Evolutionary conservation across 2,329 filamentous ascomycete genomes (phyloP).

Genomic region (Rhynchosporium secalis): DNA sequence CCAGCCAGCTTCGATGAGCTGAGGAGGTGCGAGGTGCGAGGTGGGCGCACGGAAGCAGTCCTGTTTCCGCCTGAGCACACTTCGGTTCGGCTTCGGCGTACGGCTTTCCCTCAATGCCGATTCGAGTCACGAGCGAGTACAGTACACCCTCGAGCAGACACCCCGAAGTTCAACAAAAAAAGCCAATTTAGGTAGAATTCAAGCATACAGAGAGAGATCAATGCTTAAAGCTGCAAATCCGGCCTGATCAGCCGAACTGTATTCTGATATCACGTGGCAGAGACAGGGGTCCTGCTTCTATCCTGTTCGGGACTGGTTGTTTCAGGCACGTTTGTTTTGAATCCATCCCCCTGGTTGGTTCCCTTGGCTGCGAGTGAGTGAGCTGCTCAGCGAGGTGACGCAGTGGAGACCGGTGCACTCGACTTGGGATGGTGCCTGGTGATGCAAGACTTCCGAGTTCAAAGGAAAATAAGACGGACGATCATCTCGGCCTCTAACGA

Average conservation of each 20-base stretch:
- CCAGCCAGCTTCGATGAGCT: background rate
- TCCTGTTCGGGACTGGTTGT: background rate
- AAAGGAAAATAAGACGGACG: background rate
- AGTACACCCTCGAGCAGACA: conserved; percentile 1
- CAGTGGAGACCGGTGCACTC: background rate
- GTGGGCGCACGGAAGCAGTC: conserved; percentile 4
- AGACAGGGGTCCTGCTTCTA: background rate
- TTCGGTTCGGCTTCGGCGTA: background rate
- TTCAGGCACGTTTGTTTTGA: conserved; percentile 2
- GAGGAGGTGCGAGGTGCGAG: conserved; percentile 7
- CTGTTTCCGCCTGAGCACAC: conserved; percentile 1
- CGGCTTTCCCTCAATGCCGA: background rate
- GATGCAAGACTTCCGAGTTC: background rate
- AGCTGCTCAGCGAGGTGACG: background rate
- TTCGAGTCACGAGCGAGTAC: conserved; percentile 10
- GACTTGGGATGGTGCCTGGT: background rate
- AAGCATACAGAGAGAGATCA: background rate
- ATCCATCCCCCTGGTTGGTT: background rate
- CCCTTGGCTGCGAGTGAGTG: background rate
- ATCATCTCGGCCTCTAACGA: no score
- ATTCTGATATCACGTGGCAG: conserved; percentile 17
- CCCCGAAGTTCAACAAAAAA: background rate
- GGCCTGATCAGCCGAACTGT: background rate
- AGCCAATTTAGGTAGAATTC: background rate
- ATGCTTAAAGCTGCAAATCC: background rate